Base-by-base conservation (phyloP, 106 monocot genomes). In the Phalaenopsis equestris region DNA sequence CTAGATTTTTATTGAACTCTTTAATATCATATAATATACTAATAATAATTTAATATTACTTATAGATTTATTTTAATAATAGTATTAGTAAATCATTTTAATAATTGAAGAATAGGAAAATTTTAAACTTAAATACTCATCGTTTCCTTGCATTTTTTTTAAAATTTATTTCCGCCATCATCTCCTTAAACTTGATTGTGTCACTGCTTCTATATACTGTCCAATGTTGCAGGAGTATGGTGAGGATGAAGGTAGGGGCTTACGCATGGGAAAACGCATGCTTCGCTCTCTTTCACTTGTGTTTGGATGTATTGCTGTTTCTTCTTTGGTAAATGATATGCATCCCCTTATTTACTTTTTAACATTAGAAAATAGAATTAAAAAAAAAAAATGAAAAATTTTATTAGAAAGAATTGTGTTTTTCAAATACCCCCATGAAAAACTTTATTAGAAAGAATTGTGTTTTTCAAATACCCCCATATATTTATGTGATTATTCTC, bases 221-320 rank as follows among this genome's bases (percentile, higher is more conserved):
- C 57, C 52, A 78, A 5, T 75, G 1, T 73, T 89, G 70, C 79
- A 94, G 96, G 91, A 91, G 67, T 85, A 94, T 68, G 96, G 94
- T 57, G 96, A 96, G 79, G 96, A 93, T 88, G 91, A 91, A 86
- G 93, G 94, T 38, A 85, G 88, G 75, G 91, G 81, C 72, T 72
- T 94, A 37, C 86, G 96, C n/a, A 96, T 96, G 96, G 94, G 94
- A 82, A 96, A 96, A 81, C 86, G 94, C 14, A 37, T 96, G 75
- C 86, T 96, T 48, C 90, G 96, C 55, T 90, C 96, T 77, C 76
- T 96, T 76, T 79, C 79, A n/a, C 82, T 96, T 47, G 91, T 96
- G 52, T 96, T 96, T 80, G 86, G 90, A 55, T 96, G 94, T 67
- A 84, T 96, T n/a, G 90, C 91, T 56, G 41, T 89, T 86, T 81